Evolutionary conservation across 768 basidiomycete species (phyloP).

Genomic region (Trametes sanguinea): DNA sequence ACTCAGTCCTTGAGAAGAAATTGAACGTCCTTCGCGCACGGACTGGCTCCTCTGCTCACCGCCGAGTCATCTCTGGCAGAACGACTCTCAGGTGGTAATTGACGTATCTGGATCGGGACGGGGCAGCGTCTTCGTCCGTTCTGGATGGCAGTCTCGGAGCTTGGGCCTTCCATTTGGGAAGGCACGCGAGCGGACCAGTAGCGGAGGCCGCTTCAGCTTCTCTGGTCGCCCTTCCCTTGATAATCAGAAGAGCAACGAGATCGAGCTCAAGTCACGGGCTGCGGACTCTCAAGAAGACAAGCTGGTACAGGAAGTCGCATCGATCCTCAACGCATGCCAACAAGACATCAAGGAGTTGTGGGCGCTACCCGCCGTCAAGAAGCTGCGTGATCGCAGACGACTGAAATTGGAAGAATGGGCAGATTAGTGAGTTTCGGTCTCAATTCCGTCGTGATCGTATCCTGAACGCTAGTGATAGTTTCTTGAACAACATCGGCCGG

Average conservation of each 20-base stretch:
- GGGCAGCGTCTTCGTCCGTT: conserved; percentile 71
- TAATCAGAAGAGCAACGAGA: conserved; percentile 11
- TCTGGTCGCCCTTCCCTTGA: conserved; percentile 33
- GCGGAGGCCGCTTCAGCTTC: conserved; percentile 33
- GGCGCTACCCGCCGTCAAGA: conserved; percentile 70
- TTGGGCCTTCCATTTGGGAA: conserved; percentile 39
- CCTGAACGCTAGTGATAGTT: conserved; percentile 47
- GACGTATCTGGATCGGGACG: conserved; percentile 73
- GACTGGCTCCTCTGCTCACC: conserved; percentile 59
- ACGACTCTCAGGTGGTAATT: conserved; percentile 71
- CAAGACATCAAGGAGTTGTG: conserved; percentile 74
- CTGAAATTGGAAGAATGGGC: conserved; percentile 85
- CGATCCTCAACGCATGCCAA: conserved; percentile 56
- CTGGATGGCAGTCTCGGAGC: conserved; percentile 78
- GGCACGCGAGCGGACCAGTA: conserved; percentile 33
- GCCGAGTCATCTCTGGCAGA: conserved; percentile 67
- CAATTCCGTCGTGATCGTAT: not conserved
- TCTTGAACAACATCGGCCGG: conserved; percentile 71
- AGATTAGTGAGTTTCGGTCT: conserved; percentile 65
- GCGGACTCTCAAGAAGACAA: conserved; percentile 49
- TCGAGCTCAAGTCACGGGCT: conserved; percentile 35
- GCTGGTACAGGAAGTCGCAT: conserved; percentile 61
- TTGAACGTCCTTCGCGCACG: conserved; percentile 50
- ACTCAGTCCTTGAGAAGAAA: conserved; percentile 24
- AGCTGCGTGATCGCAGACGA: conserved; percentile 64